A percentile compares a stretch with the other conserved stretches of the same genome.
phyloP scores from a whole-genome alignment of 1,284 basidiomycete species.

The Puccinia coronata region DNA sequence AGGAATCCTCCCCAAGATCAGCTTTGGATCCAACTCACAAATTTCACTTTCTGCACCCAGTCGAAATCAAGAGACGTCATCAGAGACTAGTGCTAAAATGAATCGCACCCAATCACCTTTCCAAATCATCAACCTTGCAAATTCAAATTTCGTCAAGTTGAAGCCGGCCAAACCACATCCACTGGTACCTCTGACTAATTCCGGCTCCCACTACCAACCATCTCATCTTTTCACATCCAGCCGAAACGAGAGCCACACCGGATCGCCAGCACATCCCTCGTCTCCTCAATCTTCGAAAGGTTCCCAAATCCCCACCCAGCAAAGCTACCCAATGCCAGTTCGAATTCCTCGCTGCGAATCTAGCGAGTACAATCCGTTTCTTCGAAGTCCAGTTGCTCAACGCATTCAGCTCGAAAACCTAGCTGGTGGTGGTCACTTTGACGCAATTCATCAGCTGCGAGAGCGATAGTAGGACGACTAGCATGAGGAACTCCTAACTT shows the following conservation, averaged over 20 bases:
- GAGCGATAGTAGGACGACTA: constrained; percentile 6
- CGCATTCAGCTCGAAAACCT: not conserved
- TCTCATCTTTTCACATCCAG: constrained; percentile 18
- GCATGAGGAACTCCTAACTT: too few species aligned
- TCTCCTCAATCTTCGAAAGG: not conserved
- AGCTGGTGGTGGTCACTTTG: constrained; percentile 20
- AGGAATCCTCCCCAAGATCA: not conserved
- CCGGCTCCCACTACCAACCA: constrained; percentile 5
- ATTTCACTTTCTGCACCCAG: constrained; percentile 25
- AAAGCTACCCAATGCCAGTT: constrained; percentile 27
- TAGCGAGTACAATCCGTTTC: not conserved
- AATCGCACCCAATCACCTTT: constrained; percentile 26
- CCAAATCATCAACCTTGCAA: constrained; percentile 29
- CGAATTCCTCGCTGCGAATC: constrained; percentile 10
- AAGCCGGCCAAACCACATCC: constrained; percentile 15
- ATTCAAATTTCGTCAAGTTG: constrained; percentile 8
- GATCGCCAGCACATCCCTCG: not conserved
- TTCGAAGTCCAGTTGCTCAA: not conserved
- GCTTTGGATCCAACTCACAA: constrained; percentile 6
- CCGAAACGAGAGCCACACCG: not conserved
- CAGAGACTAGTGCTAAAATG: constrained; percentile 7
- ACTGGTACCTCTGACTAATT: not conserved
- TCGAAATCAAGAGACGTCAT: constrained; percentile 7
- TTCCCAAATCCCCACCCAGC: not conserved
- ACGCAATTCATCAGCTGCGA: constrained; percentile 42